These are phyloP conservation scores for Ascobolus immersus DNA, from an alignment of 495 filamentous ascomycete species.

Conservation along the genomic window DNA sequence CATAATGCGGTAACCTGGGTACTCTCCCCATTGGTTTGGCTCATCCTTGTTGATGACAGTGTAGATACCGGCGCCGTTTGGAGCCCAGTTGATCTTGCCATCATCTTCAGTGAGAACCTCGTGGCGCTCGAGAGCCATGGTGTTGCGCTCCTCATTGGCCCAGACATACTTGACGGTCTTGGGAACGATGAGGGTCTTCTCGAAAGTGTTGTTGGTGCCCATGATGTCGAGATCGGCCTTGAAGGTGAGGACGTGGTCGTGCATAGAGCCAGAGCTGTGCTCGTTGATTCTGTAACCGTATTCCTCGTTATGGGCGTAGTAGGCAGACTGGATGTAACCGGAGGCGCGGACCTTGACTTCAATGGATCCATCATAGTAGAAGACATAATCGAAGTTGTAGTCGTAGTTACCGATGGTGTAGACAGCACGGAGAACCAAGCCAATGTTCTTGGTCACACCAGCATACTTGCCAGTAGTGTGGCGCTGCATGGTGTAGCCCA, in stretches of 20 bases:
- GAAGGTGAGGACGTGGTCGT: slow-evolving; percentile 35
- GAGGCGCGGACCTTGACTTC: slow-evolving; percentile 30
- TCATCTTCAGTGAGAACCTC: slow-evolving; percentile 23
- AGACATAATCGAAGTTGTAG: slow-evolving; percentile 25
- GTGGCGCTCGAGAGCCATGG: slow-evolving; percentile 25
- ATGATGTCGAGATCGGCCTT: slow-evolving; percentile 31
- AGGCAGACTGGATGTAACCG: slow-evolving; percentile 31
- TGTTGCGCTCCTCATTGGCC: slow-evolving; percentile 24
- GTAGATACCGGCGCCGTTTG: slow-evolving; percentile 26
- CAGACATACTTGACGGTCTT: slow-evolving; percentile 12
- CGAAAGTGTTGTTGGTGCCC: slow-evolving; percentile 25
- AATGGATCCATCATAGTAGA: slow-evolving; percentile 31
- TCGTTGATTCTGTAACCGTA: slow-evolving; percentile 34
- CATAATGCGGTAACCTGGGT: slow-evolving; percentile 28
- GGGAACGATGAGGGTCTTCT: slow-evolving; percentile 20
- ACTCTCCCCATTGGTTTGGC: slow-evolving; percentile 28
- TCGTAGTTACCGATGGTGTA: slow-evolving; percentile 32
- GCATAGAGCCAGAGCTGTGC: slow-evolving; percentile 27
- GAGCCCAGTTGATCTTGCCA: slow-evolving; percentile 25
- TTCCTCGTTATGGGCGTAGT: slow-evolving; percentile 25
- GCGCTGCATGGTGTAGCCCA: slow-evolving; percentile 22
- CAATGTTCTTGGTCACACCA: slow-evolving; percentile 22
- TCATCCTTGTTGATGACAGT: slow-evolving; percentile 27
- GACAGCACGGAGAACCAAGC: slow-evolving; percentile 23
- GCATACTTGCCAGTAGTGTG: slow-evolving; percentile 20